These are phyloP conservation scores for Sclerotinia glacialis DNA, from an alignment of 2,329 filamentous ascomycete species.

Conservation along the genomic window DNA sequence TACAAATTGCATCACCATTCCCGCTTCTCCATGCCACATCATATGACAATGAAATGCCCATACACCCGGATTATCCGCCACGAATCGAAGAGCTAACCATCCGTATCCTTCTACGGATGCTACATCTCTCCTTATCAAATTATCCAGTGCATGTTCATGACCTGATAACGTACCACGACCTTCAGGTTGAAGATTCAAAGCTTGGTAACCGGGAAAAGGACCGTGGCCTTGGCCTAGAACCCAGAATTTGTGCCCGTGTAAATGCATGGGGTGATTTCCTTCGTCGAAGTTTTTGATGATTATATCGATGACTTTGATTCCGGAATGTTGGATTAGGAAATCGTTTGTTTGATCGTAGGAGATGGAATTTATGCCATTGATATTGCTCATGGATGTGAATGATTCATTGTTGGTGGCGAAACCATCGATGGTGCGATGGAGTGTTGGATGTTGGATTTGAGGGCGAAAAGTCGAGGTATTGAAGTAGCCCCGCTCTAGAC, in stretches of 20 bases:
- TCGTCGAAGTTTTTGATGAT: slow-evolving; percentile 74
- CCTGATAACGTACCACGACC: slow-evolving; percentile 39
- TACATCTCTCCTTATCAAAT: slow-evolving; percentile 52
- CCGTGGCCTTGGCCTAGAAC: slow-evolving; percentile 60
- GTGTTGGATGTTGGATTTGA: slow-evolving; percentile 47
- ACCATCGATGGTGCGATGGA: slow-evolving; percentile 51
- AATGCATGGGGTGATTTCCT: slow-evolving; percentile 68
- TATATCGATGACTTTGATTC: slow-evolving; percentile 63
- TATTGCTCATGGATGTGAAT: slow-evolving; percentile 44
- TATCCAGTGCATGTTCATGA: slow-evolving; percentile 38
- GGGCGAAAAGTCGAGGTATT: slow-evolving; percentile 55
- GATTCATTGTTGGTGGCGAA: slow-evolving; percentile 45
- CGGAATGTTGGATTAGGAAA: slow-evolving; percentile 64
- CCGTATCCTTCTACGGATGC: slow-evolving; percentile 53
- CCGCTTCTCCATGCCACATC: slow-evolving; percentile 56
- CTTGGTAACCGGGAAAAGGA: slow-evolving; percentile 47
- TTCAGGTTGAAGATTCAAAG: slow-evolving; percentile 42
- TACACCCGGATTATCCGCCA: slow-evolving; percentile 56
- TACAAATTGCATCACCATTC: slow-evolving; percentile 59
- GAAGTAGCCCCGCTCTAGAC: slow-evolving; percentile 56
- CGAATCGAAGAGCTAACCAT: slow-evolving; percentile 53
- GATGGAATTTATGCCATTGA: slow-evolving; percentile 52
- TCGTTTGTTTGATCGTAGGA: slow-evolving; percentile 45
- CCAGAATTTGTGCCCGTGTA: slow-evolving; percentile 77
- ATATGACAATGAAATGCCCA: slow-evolving; percentile 61